Conservation (phyloP, 306 rosid species). For the Prunus padus region DNA sequence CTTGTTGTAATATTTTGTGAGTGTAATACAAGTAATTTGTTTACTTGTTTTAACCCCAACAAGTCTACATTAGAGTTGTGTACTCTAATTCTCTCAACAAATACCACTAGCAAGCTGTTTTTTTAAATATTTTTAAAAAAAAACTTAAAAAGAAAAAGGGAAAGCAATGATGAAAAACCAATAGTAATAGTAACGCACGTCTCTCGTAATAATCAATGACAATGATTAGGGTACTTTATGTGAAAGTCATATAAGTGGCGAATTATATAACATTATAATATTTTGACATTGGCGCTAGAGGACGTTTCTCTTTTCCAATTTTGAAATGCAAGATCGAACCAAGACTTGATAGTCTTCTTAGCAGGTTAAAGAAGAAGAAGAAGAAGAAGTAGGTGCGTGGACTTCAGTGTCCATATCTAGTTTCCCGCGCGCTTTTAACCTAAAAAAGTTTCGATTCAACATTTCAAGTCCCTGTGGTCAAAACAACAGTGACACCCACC, state of each 20-base stretch:
- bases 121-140: neutral
- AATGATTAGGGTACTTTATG: constrained; percentile 39
- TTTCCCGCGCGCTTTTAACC: constrained; percentile 63
- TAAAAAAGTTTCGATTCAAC: constrained; percentile 64
- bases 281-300: constrained; percentile 18
- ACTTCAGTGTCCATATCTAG: constrained; percentile 66
- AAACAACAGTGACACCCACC: constrained; percentile 50
- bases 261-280: neutral
- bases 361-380: constrained; percentile 6
- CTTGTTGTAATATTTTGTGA: too few relatives aligned
- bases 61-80: too few relatives aligned
- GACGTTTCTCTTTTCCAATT: constrained; percentile 7
- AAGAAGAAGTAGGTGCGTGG: constrained; percentile 61
- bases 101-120: neutral
- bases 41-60: too few relatives aligned
- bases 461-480: constrained; percentile 32
- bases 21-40: too few relatives aligned
- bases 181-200: constrained; percentile 32
- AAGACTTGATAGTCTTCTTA: constrained; percentile 6
- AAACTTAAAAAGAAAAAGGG: constrained; percentile 21
- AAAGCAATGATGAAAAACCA: constrained; percentile 44
- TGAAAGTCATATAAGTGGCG: constrained; percentile 40
- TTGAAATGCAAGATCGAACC: constrained; percentile 16
- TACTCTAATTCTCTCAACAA: too few relatives aligned
- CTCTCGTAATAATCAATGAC: constrained; percentile 32